Percentiles rank a stretch among this genome's conserved stretches.
Conservation (phyloP, 2,329 filamentous ascomycete species). For the Hymenotorrendiella dingleyae region DNA sequence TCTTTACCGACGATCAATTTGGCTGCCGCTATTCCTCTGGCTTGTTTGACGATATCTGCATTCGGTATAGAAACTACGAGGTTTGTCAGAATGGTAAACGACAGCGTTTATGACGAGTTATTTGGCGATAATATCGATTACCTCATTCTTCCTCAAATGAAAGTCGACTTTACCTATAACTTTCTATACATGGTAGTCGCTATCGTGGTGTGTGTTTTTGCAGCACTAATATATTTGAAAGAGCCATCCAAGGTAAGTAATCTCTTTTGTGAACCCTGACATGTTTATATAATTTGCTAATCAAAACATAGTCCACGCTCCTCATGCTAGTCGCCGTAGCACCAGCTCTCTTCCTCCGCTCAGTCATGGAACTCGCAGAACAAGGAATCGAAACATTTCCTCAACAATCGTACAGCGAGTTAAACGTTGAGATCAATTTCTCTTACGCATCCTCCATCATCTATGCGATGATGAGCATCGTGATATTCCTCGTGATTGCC, state of each 20-base stretch:
- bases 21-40: not conserved
- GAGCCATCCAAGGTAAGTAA: constrained; percentile 1
- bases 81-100: not conserved
- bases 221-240: not conserved
- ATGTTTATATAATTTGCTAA: not conserved
- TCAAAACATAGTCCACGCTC: not conserved
- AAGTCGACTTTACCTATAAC: not conserved
- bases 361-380: not conserved
- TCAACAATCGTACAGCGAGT: not conserved
- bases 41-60: not conserved
- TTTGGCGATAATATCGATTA: not conserved
- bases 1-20: not conserved
- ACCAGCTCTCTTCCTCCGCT: not conserved
- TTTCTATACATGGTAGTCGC: not conserved
- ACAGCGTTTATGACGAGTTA: not conserved
- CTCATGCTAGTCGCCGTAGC: not conserved
- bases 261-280: not conserved
- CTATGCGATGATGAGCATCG: not conserved
- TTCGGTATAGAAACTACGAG: not conserved
- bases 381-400: not conserved
- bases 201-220: not conserved
- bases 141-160: not conserved
- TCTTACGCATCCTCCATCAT: not conserved
- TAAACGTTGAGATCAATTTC: not conserved
- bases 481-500: constrained; percentile 3